phyloP scores from a whole-genome alignment of 768 basidiomycete species.

The Collybia nuda region DNA sequence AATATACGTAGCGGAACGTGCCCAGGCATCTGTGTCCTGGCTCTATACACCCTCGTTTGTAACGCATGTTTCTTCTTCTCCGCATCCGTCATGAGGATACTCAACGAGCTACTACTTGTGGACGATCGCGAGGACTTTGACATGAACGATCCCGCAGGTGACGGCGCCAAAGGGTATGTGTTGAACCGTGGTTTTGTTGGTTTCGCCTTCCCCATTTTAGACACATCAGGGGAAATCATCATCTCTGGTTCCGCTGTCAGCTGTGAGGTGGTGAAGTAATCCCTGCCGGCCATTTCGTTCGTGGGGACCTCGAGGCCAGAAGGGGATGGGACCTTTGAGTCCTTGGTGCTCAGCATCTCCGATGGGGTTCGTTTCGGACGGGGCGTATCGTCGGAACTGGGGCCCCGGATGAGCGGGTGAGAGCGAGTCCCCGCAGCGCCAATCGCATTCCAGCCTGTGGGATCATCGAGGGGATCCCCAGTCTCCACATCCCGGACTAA shows the following conservation, averaged over 20 bases:
- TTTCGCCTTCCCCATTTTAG: constrained; percentile 3
- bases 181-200: background rate
- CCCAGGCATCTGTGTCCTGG: constrained; percentile 56
- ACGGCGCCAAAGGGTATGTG: background rate
- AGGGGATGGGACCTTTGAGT: background rate
- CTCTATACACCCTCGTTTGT: constrained; percentile 64
- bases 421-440: constrained; percentile 23
- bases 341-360: constrained; percentile 4
- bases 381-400: constrained; percentile 5
- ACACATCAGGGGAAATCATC: background rate
- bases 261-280: constrained; percentile 20
- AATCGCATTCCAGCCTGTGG: constrained; percentile 52
- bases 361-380: constrained; percentile 10
- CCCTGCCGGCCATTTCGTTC: background rate
- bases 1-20: constrained; percentile 66
- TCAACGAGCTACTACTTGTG: constrained; percentile 6
- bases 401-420: background rate
- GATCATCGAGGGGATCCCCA: constrained; percentile 53
- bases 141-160: constrained; percentile 1
- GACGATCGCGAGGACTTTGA: constrained; percentile 10
- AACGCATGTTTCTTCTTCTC: constrained; percentile 59
- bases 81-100: constrained; percentile 36
- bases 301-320: background rate
- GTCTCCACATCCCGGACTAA: constrained; percentile 78
- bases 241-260: constrained; percentile 22